These are phyloP conservation scores for Fusarium graminum DNA, from an alignment of 2,329 filamentous ascomycete genomes.

Conservation along the genomic window DNA sequence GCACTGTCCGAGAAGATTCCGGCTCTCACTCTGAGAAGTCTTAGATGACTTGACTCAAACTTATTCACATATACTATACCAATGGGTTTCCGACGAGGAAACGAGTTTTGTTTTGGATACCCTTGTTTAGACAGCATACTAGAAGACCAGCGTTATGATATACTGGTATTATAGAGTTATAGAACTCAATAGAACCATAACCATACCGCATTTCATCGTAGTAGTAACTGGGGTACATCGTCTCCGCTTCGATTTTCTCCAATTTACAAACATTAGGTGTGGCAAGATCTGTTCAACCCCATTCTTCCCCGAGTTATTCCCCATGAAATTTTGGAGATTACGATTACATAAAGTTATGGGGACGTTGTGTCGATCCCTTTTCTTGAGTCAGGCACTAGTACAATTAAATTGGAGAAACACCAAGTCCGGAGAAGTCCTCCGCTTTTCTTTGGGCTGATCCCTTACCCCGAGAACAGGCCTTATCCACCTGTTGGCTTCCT, in stretches of 20 bases:
- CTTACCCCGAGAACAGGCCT: constrained; percentile 1
- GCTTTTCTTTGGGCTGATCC: background rate
- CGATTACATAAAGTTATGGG: constrained; percentile 9
- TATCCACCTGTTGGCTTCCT: constrained; percentile 1
- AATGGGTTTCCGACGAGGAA: constrained; percentile 14
- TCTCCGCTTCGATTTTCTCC: constrained; percentile 3
- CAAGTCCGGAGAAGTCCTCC: constrained; percentile 2
- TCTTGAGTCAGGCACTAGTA: constrained; percentile 1
- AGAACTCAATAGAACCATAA: constrained; percentile 27
- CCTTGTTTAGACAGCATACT: constrained; percentile 24
- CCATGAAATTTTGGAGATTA: constrained; percentile 1
- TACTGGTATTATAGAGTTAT: constrained; percentile 26
- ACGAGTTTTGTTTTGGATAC: constrained; percentile 23
- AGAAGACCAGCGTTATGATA: constrained; percentile 3
- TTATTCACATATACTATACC: background rate
- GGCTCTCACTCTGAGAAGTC: constrained; percentile 42
- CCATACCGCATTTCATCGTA: background rate
- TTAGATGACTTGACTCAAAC: background rate
- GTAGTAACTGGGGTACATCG: background rate
- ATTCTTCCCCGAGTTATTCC: constrained; percentile 9
- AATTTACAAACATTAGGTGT: constrained; percentile 4
- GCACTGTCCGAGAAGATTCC: constrained; percentile 36
- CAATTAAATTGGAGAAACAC: constrained; percentile 17
- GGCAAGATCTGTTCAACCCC: background rate
- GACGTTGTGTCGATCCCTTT: constrained; percentile 5